phyloP scores from a whole-genome alignment of 2,329 filamentous ascomycete species.

The Whalleya microplaca region DNA sequence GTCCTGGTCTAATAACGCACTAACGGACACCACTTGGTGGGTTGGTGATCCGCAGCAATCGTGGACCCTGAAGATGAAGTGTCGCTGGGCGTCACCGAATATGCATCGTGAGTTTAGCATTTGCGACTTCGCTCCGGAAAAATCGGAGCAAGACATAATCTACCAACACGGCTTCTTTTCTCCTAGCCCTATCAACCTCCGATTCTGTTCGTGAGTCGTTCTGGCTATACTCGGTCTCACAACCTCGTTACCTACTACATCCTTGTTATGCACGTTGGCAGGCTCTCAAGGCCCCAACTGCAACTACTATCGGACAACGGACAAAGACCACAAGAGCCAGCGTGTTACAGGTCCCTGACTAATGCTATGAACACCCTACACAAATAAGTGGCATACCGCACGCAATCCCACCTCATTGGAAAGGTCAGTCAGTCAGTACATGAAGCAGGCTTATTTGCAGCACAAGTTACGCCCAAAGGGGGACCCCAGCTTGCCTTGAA shows the following conservation, averaged over 20 bases:
- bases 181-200: not conserved
- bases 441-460: conserved; percentile 12
- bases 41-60: not conserved
- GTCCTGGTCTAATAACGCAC: not conserved
- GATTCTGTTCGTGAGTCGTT: conserved; percentile 14
- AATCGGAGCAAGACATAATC: not conserved
- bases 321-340: conserved; percentile 18
- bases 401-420: conserved; percentile 12
- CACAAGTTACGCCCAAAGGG: conserved; percentile 12
- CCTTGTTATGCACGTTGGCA: conserved; percentile 16
- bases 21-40: not conserved
- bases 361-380: conserved; percentile 16
- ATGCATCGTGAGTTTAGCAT: not conserved
- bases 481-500: conserved; percentile 10
- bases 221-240: conserved; percentile 21
- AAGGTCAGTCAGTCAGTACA: conserved; percentile 1
- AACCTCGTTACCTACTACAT: conserved; percentile 17
- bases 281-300: not conserved
- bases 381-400: conserved; percentile 12
- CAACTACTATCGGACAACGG: conserved; percentile 9
- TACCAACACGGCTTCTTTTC: not conserved
- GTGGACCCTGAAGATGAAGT: not conserved
- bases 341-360: conserved; percentile 25
- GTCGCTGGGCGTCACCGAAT: not conserved
- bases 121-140: not conserved